These are phyloP conservation scores for Dendrobium officinale DNA, from an alignment of 106 monocot species.

Conservation along the genomic window DNA sequence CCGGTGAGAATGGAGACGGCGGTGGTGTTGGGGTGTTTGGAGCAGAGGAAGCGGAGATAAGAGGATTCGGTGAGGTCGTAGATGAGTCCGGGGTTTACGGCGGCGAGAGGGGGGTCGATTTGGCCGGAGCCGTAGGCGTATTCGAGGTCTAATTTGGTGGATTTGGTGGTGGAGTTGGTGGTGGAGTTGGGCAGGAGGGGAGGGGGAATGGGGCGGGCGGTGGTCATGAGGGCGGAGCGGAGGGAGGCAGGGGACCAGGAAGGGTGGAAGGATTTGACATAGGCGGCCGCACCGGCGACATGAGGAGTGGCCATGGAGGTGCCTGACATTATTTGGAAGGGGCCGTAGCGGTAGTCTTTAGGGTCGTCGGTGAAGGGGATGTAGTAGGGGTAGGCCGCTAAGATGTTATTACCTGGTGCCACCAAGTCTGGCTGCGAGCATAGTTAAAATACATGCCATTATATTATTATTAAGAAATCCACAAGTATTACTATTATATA, in stretches of 20 bases:
- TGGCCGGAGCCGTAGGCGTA: conserved; percentile 38
- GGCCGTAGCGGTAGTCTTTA: background rate
- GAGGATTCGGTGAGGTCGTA: conserved; percentile 26
- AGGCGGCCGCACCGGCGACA: conserved; percentile 21
- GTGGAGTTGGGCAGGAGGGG: background rate
- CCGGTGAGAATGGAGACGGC: conserved; percentile 24
- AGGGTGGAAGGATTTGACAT: conserved; percentile 29
- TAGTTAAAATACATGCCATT: too few species aligned
- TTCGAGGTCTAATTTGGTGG: conserved; percentile 12
- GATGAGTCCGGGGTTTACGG: conserved; percentile 38
- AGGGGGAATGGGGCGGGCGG: conserved; percentile 8
- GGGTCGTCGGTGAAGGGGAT: background rate
- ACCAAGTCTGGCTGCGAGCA: conserved; percentile 22
- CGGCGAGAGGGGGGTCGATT: conserved; percentile 27
- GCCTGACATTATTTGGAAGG: conserved; percentile 20
- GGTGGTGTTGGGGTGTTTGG: conserved; percentile 22
- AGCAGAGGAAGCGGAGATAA: conserved; percentile 37
- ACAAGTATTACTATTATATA: too few species aligned
- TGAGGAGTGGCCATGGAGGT: conserved; percentile 44
- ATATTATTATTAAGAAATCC: background rate
- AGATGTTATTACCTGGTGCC: conserved; percentile 21
- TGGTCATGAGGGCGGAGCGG: conserved; percentile 36
- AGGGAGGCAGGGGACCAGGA: conserved; percentile 31
- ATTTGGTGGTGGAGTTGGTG: background rate
- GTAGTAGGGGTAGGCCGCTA: conserved; percentile 12